Conservation (phyloP, 1,284 basidiomycete species). For the Irpex lacteus region DNA sequence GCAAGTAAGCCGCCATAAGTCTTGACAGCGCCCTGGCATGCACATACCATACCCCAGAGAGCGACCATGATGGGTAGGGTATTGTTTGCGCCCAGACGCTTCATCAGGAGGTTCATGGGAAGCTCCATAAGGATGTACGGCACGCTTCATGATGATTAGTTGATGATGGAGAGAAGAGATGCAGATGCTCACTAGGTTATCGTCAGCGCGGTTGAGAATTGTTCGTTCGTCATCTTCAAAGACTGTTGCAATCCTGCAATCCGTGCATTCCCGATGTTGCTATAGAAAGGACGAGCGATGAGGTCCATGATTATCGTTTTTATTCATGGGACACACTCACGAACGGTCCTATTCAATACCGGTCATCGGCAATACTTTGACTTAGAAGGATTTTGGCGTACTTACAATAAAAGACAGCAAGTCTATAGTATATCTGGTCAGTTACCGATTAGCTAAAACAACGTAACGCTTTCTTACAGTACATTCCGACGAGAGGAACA, state of each 20-base stretch:
- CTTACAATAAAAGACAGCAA: too few species aligned
- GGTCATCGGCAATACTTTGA: too few species aligned
- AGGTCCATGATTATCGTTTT: too few species aligned
- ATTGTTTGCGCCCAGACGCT: constrained; percentile 13
- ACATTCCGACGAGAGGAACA: too few species aligned
- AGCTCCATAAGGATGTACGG: constrained; percentile 2
- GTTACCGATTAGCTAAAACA: too few species aligned
- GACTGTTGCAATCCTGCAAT: neutral
- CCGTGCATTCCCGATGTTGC: neutral
- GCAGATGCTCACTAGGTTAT: neutral
- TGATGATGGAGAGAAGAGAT: neutral
- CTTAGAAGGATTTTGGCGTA: too few species aligned
- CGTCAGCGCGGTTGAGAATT: neutral
- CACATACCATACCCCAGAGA: constrained; percentile 22
- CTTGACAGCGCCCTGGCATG: constrained; percentile 21
- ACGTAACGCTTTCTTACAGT: too few species aligned
- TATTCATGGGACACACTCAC: too few species aligned
- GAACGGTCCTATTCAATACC: too few species aligned
- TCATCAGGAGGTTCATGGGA: neutral
- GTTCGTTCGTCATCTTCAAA: neutral
- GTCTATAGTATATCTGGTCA: too few species aligned
- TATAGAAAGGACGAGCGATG: too few species aligned
- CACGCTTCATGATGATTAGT: neutral
- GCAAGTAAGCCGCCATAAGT: constrained; percentile 24
- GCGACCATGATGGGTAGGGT: constrained; percentile 16